Conservation (phyloP, 345 rosid species). For the Salix purpurea region DNA sequence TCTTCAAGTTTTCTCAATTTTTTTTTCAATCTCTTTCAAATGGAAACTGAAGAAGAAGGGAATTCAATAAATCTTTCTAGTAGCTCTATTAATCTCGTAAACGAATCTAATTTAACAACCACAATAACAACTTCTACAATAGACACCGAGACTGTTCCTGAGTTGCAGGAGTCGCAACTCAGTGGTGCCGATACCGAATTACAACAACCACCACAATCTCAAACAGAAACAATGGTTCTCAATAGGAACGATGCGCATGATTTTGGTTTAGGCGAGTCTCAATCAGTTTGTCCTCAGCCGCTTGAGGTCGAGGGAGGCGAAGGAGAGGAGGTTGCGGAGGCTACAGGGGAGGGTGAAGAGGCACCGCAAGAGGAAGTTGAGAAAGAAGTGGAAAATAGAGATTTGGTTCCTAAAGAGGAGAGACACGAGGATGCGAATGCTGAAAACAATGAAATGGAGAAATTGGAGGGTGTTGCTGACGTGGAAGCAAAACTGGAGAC, state of each 20-base stretch:
- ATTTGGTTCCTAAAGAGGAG: slow-evolving; percentile 13
- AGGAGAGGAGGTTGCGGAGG: slow-evolving; percentile 10
- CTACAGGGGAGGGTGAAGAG: background rate
- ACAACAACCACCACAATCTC: background rate
- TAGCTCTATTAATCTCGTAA: slow-evolving; percentile 18
- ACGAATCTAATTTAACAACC: slow-evolving; percentile 2
- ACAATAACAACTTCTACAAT: background rate
- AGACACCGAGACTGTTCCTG: slow-evolving; percentile 9
- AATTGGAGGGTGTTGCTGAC: background rate
- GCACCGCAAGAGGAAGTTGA: background rate
- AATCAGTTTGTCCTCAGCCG: background rate
- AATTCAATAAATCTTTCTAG: slow-evolving; percentile 8
- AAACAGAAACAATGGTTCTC: slow-evolving; percentile 3
- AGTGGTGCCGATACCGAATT: slow-evolving; percentile 5
- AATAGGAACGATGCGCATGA: slow-evolving; percentile 4
- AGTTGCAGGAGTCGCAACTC: background rate
- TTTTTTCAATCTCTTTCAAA: slow-evolving; percentile 7
- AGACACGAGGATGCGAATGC: background rate
- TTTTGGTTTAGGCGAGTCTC: slow-evolving; percentile 2
- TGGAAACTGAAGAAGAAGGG: slow-evolving; percentile 58
- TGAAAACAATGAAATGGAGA: background rate
- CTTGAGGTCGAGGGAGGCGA: slow-evolving; percentile 13
- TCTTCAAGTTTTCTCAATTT: slow-evolving; percentile 22
- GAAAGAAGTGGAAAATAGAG: slow-evolving; percentile 1
- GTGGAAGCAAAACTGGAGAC: slow-evolving; percentile 13